These are phyloP conservation scores for Vigna angularis DNA, from an alignment of 306 rosid genomes.

Conservation along the genomic window DNA sequence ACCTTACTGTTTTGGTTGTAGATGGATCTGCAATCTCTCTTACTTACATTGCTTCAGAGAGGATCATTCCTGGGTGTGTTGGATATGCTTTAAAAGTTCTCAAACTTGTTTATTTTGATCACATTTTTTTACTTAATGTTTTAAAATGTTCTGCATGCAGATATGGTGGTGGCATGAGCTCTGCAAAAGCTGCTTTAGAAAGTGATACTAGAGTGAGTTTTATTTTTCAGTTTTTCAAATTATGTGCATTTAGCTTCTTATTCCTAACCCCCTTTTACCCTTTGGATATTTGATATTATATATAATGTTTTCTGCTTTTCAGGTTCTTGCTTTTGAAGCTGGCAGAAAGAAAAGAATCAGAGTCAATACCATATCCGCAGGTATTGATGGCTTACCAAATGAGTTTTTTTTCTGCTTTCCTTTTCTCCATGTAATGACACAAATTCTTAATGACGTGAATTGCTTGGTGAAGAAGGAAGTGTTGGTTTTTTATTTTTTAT, in stretches of 20 bases:
- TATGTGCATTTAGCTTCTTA: not conserved
- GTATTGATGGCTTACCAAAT: conserved; percentile 43
- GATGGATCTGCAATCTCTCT: conserved; percentile 90
- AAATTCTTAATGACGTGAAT: conserved; percentile 26
- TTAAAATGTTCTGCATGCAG: conserved; percentile 43
- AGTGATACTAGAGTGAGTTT: conserved; percentile 78
- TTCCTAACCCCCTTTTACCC: not conserved
- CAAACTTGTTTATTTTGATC: not conserved
- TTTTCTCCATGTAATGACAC: not conserved
- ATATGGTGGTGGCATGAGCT: conserved; percentile 96
- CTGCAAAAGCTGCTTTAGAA: conserved; percentile 93
- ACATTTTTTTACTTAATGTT: not conserved
- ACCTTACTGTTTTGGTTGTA: conserved; percentile 39
- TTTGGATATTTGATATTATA: conserved; percentile 5
- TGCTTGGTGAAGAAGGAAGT: not conserved
- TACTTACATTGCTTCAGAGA: conserved; percentile 85
- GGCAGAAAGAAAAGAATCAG: conserved; percentile 87
- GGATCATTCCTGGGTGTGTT: conserved; percentile 85
- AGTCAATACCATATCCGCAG: conserved; percentile 92
- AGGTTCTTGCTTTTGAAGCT: conserved; percentile 99
- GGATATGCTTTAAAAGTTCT: conserved; percentile 7
- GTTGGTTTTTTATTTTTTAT: no score
- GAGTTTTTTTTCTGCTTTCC: conserved; percentile 6
- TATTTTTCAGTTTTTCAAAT: conserved; percentile 1
- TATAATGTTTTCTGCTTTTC: conserved; percentile 30